phyloP scores from a whole-genome alignment of 2,329 filamentous ascomycete genomes.

The Phialocephala subalpina region DNA sequence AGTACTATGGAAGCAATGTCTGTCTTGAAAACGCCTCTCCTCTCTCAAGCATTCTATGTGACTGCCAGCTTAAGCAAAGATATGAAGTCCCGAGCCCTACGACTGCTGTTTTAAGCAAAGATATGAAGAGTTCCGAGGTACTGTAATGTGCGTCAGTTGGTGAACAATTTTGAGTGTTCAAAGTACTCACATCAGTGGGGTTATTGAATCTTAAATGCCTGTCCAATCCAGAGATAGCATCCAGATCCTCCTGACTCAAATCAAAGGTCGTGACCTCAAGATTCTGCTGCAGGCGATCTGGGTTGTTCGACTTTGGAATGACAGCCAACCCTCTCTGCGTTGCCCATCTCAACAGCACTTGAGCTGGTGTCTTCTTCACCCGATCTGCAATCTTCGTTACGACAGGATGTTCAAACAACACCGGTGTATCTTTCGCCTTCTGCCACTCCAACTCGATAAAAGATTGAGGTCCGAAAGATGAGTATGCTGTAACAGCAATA shows the following conservation, averaged over 20 bases:
- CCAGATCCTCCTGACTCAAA: slow-evolving; percentile 70
- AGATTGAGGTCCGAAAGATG: slow-evolving; percentile 79
- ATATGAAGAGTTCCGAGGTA: slow-evolving; percentile 60
- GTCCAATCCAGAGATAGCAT: slow-evolving; percentile 71
- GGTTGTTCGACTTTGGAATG: slow-evolving; percentile 79
- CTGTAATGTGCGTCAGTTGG: slow-evolving; percentile 29
- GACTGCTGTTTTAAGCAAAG: slow-evolving; percentile 51
- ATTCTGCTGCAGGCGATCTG: slow-evolving; percentile 67
- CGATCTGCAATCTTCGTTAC: slow-evolving; percentile 73
- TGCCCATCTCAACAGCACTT: slow-evolving; percentile 87
- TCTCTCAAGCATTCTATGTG: not conserved
- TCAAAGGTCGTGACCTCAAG: slow-evolving; percentile 73
- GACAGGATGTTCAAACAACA: slow-evolving; percentile 74
- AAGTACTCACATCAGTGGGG: slow-evolving; percentile 69
- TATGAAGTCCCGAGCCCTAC: too few species aligned
- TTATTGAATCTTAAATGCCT: slow-evolving; percentile 78
- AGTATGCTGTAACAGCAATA: slow-evolving; percentile 83
- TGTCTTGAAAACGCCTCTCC: slow-evolving; percentile 12
- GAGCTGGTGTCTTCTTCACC: slow-evolving; percentile 76
- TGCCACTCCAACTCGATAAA: slow-evolving; percentile 82
- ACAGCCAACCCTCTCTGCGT: slow-evolving; percentile 84
- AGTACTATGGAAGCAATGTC: not conserved
- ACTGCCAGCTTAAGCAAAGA: slow-evolving; percentile 4
- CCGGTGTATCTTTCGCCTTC: slow-evolving; percentile 68
- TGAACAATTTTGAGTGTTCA: not conserved